Evolutionary conservation across 2,329 filamentous ascomycete species (phyloP), one percentile per base, ranked within the genome.

Genomic region (Drechslerella dactyloides): DNA sequence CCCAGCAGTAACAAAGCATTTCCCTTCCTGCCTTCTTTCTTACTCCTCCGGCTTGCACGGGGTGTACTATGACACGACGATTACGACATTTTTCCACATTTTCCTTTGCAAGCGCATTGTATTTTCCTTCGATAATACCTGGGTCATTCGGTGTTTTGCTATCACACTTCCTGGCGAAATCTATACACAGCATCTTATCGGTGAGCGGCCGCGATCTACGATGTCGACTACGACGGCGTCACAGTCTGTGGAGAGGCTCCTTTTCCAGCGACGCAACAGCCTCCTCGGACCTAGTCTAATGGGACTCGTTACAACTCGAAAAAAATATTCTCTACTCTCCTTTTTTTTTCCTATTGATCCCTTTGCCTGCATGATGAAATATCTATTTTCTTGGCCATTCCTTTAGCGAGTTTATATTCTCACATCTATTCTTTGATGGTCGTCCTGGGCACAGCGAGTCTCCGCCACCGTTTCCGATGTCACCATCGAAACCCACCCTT

Each of bases 251-350:
- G 61, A 63, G 54, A 64, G 56, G 54, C 42, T 33, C 42, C n/a
- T n/a, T 44, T 24, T 46, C 35, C 19, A 52, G 27, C 19, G 30
- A 7, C 40, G 33, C 17, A 13, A 21, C 27, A 19, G 77, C 77
- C 77, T 78, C 78, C 78, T 76, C 74, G 75, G 75, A 75, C 76
- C 77, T 77, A 78, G 78, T 79, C 79, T 10, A 48, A 10, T 21
- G 19, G 19, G 19, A 23, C 44, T 23, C 19, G 15, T 48, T 48
- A 15, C 19, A 48, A 10, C 44, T 21, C 5, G 4, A 3, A 19
- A 50, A 30, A 33, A 15, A 8, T 10, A 27, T 54, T 35, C 10
- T 60, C 48, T 30, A 40, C 51, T 35, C 30, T 64, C 54, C 42
- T 61, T 27, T 54, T 35, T 19, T 61, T 24, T 63, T 55, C 50